Percentiles rank a stretch among this genome's conserved stretches.
phyloP scores from a whole-genome alignment of 1,284 basidiomycete species.

The Tausonia pullulans region DNA sequence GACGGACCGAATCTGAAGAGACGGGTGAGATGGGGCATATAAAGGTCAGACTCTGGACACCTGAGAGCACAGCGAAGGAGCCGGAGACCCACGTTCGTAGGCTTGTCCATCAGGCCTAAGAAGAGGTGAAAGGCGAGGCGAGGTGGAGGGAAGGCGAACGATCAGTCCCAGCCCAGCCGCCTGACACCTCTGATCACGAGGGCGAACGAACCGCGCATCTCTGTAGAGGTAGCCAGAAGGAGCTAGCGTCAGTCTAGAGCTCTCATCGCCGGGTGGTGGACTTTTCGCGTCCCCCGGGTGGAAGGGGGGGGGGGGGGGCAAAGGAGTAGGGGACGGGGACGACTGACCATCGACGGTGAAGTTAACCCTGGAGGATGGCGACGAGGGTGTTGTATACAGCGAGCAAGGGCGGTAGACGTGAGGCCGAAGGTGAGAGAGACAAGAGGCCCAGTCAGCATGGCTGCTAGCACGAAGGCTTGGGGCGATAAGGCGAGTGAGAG shows the following conservation, averaged over 20 bases:
- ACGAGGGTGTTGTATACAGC: neutral
- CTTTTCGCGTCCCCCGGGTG: too few species aligned
- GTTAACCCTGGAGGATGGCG: conserved; percentile 20
- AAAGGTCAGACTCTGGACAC: neutral
- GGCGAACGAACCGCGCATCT: neutral
- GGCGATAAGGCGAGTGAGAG: too few species aligned
- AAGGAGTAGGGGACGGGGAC: neutral
- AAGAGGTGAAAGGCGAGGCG: neutral
- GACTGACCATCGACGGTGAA: conserved; percentile 38
- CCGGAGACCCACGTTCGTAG: conserved; percentile 57
- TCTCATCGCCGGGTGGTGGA: neutral
- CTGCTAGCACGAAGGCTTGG: too few species aligned
- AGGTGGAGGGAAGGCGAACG: neutral
- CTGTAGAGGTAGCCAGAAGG: neutral
- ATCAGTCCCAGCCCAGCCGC: neutral
- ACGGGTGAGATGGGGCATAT: neutral
- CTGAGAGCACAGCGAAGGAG: neutral
- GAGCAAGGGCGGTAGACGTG: neutral
- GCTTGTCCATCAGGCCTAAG: conserved; percentile 40
- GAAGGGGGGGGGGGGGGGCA: neutral
- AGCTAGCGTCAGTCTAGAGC: neutral
- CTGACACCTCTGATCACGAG: neutral
- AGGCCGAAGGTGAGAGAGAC: too few species aligned
- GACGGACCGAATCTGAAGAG: conserved; percentile 14
- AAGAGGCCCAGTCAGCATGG: too few species aligned